Conservation (phyloP, 768 basidiomycete genomes). For the Scleroderma bovista region DNA sequence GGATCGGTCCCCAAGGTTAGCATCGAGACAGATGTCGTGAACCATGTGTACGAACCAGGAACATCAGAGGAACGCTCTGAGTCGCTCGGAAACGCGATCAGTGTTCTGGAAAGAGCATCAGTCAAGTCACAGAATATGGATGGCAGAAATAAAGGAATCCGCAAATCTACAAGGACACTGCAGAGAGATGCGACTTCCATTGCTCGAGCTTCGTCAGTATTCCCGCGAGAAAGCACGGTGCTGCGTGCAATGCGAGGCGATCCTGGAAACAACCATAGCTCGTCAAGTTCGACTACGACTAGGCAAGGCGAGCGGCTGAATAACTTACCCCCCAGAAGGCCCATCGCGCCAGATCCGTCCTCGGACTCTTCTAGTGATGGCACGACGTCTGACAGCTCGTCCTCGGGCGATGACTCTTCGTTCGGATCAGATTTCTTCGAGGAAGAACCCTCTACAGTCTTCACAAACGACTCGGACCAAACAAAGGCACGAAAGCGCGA, state of each 20-base stretch:
- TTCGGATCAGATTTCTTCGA: background rate
- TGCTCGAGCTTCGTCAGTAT: background rate
- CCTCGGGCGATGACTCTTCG: background rate
- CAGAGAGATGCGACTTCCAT: background rate
- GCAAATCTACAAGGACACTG: background rate
- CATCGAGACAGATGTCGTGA: background rate
- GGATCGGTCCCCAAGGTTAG: background rate
- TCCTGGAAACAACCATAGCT: background rate
- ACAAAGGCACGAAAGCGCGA: slow-evolving; percentile 3
- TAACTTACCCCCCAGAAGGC: background rate
- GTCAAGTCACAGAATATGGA: background rate
- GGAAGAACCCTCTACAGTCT: background rate
- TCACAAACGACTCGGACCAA: background rate
- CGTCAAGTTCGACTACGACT: background rate
- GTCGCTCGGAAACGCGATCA: background rate
- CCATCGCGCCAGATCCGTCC: background rate
- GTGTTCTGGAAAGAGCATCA: background rate
- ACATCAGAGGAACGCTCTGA: background rate
- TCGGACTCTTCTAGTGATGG: background rate
- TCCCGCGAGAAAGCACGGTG: background rate
- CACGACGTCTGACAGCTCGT: background rate
- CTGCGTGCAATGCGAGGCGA: background rate
- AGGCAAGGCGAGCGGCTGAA: background rate
- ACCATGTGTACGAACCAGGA: background rate
- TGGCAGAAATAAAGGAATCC: background rate